Evolutionary conservation across 805 yeast genomes (phyloP).

Genomic region (Kodamaea kakaduensis): DNA sequence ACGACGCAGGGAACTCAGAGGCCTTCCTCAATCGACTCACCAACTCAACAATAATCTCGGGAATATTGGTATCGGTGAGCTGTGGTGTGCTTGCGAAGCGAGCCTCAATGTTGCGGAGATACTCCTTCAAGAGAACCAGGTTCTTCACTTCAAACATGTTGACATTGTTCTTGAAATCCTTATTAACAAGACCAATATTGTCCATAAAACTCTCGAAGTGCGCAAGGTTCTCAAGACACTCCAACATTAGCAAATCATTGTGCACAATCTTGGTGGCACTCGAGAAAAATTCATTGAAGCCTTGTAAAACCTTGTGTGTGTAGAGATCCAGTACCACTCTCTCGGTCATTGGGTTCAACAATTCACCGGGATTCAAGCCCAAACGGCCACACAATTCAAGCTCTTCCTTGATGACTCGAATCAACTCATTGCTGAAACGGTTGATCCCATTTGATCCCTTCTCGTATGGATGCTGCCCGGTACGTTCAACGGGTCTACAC

Average conservation of each 20-base stretch:
- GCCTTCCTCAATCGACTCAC: conserved; percentile 64
- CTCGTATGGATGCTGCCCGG: conserved; percentile 46
- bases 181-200: conserved; percentile 9
- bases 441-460: conserved; percentile 59
- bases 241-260: conserved; percentile 30
- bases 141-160: conserved; percentile 18
- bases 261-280: conserved; percentile 12
- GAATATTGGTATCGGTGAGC: conserved; percentile 66
- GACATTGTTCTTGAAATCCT: conserved; percentile 11
- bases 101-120: conserved; percentile 52
- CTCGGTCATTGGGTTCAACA: conserved; percentile 12
- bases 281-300: conserved; percentile 15
- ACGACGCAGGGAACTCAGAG: conserved; percentile 56
- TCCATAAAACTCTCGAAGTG: conserved; percentile 20
- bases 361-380: conserved; percentile 7
- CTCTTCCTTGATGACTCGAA: conserved; percentile 49
- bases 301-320: conserved; percentile 13
- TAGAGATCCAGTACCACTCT: conserved; percentile 11
- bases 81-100: conserved; percentile 45
- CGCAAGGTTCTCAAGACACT: conserved; percentile 43
- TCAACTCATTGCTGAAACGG: conserved; percentile 49
- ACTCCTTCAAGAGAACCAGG: conserved; percentile 48
- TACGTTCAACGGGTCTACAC: conserved; percentile 38
- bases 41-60: conserved; percentile 68
- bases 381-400: conserved; percentile 40